Conservation (phyloP, 352 stramenopile genomes). For the Phytophthora melonis region DNA sequence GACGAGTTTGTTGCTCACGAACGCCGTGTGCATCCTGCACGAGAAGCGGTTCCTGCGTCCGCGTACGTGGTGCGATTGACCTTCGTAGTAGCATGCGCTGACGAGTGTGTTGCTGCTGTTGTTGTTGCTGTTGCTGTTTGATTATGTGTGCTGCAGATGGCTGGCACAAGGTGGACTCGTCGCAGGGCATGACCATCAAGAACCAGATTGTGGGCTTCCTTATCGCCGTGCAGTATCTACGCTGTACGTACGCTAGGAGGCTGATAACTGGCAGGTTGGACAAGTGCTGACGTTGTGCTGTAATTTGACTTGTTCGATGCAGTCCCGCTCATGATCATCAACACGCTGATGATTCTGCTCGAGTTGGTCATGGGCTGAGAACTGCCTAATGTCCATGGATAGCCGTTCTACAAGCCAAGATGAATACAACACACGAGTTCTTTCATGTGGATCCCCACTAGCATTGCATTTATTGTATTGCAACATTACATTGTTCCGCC, state of each 20-base stretch:
- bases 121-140: neutral
- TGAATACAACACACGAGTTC: slow-evolving; percentile 17
- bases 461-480: slow-evolving; percentile 1
- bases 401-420: neutral
- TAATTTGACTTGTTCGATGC: neutral
- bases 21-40: slow-evolving; percentile 88
- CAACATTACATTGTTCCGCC: neutral
- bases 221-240: slow-evolving; percentile 86
- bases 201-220: slow-evolving; percentile 90
- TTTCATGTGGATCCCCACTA: slow-evolving; percentile 5
- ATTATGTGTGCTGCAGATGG: slow-evolving; percentile 59
- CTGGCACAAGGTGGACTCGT: slow-evolving; percentile 85
- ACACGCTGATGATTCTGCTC: slow-evolving; percentile 83
- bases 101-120: neutral
- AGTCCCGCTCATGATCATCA: slow-evolving; percentile 88
- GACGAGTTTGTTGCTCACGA: slow-evolving; percentile 86
- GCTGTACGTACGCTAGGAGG: slow-evolving; percentile 53
- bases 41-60: slow-evolving; percentile 89
- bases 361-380: slow-evolving; percentile 80
- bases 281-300: neutral
- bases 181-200: slow-evolving; percentile 86
- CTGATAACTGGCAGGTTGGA: neutral
- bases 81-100: neutral
- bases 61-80: slow-evolving; percentile 53
- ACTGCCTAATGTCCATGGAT: neutral